Evolutionary conservation across 1,139 yeast species (phyloP).

Genomic region (Lodderomyces orthopsilosis): DNA sequence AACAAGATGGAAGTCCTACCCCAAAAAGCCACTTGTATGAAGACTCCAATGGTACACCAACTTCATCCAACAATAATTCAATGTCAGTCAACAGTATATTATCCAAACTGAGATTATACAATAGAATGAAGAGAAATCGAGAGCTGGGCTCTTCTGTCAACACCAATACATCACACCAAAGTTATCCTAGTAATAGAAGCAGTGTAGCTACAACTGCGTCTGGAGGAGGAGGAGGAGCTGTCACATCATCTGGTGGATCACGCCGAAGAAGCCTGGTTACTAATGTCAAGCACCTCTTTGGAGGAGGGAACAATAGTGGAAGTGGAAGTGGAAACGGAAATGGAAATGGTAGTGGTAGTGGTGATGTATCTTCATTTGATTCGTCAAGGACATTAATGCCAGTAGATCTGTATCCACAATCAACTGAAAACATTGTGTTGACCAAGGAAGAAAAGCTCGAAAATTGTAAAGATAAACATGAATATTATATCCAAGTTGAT

Average conservation of each 20-base stretch:
- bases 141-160: conserved; percentile 35
- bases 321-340: conserved; percentile 3
- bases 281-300: conserved; percentile 10
- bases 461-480: conserved; percentile 33
- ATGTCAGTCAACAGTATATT: conserved; percentile 26
- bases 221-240: conserved; percentile 1
- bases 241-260: conserved; percentile 18
- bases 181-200: conserved; percentile 21
- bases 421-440: conserved; percentile 8
- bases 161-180: conserved; percentile 22
- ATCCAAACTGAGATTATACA: conserved; percentile 38
- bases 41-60: neutral
- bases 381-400: conserved; percentile 10
- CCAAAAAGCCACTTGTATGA: neutral
- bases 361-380: conserved; percentile 2
- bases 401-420: neutral
- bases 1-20: conserved; percentile 14
- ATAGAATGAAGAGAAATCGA: conserved; percentile 37
- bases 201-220: conserved; percentile 25
- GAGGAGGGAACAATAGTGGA: conserved; percentile 1
- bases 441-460: conserved; percentile 28
- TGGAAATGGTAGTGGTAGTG: neutral
- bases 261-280: conserved; percentile 21
- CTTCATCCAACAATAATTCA: neutral
- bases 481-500: conserved; percentile 34